Evolutionary conservation across 225 moss, liverwort and hornwort species (phyloP), one percentile per base, ranked within the genome.

Genomic region (Marchantia paleacea): DNA sequence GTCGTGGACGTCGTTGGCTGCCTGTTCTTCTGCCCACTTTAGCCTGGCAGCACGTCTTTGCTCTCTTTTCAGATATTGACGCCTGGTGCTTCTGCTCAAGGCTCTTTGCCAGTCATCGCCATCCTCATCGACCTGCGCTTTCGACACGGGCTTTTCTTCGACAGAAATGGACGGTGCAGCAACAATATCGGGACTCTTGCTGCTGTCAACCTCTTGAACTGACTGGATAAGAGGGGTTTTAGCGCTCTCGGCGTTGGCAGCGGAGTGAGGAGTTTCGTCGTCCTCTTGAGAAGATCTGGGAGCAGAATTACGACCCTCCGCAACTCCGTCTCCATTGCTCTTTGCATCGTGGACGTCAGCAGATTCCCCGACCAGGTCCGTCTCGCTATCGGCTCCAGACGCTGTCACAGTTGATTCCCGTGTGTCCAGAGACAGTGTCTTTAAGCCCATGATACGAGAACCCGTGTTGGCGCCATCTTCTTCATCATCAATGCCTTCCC

Each of bases 391-490:
- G 8, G 9, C 26, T 63, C 54, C 22, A 52, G 18, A 8, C 39
- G 12, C 10, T 4, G 51, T 61, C 49, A 0, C 75, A 67, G 80
- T 86, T 54, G 78, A 78, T 71, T 89, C 87, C 26, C 80, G 60
- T 9, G 82, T 75, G 52, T 89, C 84, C 68, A 87, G 60, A 67
- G 86, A 87, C 75, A 99, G 69, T 73, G 83, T 85, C 78, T 94
- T 90, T 53, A 95, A 81, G 26, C 90, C 92, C 28, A 99, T 82
- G 65, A 99, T 99, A 66, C 83, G 96, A 54, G 99, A 99, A 30
- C 91, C 83, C 22, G 77, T 79, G 71, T 80, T 75, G 28, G 69
- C 70, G 79, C 64, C 61, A 63, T 81, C 68, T 26, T 48, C 79
- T 20, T 89, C 91, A 20, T 88, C 90, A 75, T 91, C 94, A 4